Conservation (phyloP, 306 rosid genomes). For the Fragaria iinumae region DNA sequence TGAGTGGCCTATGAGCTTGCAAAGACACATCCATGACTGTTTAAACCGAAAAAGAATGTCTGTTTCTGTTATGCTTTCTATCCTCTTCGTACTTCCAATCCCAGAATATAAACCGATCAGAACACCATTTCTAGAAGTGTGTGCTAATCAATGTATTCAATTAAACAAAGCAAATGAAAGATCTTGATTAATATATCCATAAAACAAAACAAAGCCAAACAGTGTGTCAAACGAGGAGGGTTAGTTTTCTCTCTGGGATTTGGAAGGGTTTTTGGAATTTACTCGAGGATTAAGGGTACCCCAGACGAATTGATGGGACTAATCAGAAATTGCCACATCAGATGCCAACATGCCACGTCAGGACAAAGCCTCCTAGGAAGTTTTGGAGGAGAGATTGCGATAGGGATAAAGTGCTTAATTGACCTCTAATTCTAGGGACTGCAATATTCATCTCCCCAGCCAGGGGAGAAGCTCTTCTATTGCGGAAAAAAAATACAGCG, state of each 20-base stretch:
- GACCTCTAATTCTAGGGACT: neutral
- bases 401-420: neutral
- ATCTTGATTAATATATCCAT: neutral
- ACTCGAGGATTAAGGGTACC: neutral
- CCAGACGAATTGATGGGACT: neutral
- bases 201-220: neutral
- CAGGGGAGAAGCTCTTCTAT: neutral
- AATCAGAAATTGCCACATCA: conserved; percentile 14
- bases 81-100: neutral
- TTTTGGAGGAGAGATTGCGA: neutral
- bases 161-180: neutral
- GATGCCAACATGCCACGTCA: conserved; percentile 31
- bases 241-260: neutral
- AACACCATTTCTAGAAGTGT: conserved; percentile 13
- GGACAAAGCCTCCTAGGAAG: neutral
- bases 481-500: too few relatives aligned
- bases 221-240: neutral
- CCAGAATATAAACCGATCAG: conserved; percentile 14
- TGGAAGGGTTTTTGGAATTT: neutral
- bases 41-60: neutral
- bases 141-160: conserved; percentile 16
- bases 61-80: conserved; percentile 8
- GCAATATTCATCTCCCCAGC: neutral
- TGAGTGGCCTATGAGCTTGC: conserved; percentile 40
- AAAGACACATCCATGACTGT: conserved; percentile 48